Percentiles rank a stretch among this genome's conserved stretches.
Evolutionary conservation across 768 basidiomycete species (phyloP).

Genomic region (Termitomyces sp.): DNA sequence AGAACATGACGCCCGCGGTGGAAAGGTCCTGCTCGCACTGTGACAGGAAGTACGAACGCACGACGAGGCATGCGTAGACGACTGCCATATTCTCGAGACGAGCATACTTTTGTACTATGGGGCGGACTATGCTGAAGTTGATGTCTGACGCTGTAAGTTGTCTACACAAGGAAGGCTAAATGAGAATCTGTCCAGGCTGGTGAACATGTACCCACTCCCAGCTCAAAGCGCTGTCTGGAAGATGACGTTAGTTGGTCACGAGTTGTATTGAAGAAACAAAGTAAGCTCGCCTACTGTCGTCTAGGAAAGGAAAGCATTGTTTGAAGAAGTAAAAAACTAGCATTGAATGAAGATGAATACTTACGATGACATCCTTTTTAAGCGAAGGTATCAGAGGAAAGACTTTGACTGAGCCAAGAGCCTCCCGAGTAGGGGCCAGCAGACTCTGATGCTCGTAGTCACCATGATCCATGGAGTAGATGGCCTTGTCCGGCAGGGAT

Average conservation of each 20-base stretch:
- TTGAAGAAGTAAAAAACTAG: conserved; percentile 3
- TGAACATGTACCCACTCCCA: conserved; percentile 60
- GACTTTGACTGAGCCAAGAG: conserved; percentile 60
- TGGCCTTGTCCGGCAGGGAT: not conserved
- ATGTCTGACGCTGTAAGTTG: conserved; percentile 81
- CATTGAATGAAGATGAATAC: conserved; percentile 21
- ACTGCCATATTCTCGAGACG: conserved; percentile 67
- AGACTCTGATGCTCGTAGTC: conserved; percentile 39
- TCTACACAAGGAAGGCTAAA: conserved; percentile 26
- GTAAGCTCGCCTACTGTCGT: conserved; percentile 36
- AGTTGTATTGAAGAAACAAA: conserved; percentile 6
- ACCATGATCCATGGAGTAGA: conserved; percentile 18
- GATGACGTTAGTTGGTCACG: conserved; percentile 11
- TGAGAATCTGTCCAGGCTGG: conserved; percentile 1
- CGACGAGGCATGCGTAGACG: conserved; percentile 74
- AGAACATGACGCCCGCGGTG: conserved; percentile 64
- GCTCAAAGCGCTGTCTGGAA: conserved; percentile 60
- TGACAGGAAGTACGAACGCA: conserved; percentile 71
- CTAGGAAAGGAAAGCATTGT: conserved; percentile 25
- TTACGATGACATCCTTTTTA: conserved; percentile 63
- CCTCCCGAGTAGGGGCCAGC: conserved; percentile 52
- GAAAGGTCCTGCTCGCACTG: conserved; percentile 69
- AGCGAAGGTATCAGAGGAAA: conserved; percentile 77
- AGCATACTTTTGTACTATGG: conserved; percentile 75
- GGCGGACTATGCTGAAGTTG: conserved; percentile 75